Evolutionary conservation across 345 rosid genomes (phyloP), one percentile per base, ranked within the genome.

Genomic region (Physaria fendleri): DNA sequence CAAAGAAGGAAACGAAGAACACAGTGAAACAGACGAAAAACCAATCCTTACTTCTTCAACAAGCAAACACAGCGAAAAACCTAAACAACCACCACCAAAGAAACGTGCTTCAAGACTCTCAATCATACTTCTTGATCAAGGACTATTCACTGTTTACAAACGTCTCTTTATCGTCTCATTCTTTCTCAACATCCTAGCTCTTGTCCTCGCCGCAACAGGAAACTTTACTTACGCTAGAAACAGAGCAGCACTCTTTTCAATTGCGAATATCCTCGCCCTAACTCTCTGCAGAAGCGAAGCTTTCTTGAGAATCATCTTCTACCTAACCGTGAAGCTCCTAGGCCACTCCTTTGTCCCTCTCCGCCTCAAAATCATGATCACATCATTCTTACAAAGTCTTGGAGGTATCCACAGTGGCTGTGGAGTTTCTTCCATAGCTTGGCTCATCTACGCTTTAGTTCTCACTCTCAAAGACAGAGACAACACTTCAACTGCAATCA

Each of bases 271-370:
- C 38, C 77, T 86, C 13, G 78, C 87, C 33, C 62, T 84, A 52
- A 81, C 83, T n/a, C 78, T 86, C 11, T 82, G 86, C 39, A 73
- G 97, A 66, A 86, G 88, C 38, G 97, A 90, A 69, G 97, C 86
- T 16, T 55, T 80, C 65, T 58, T 87, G 64, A 65, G 93, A 33
- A 17, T 81, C 21, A 63, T 81, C 5, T 90, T 87, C 44, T 84
- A 83, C 81, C 41, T 83, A 7, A 78, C 83, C 1, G 87, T 90
- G 1, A 64, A 63, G 15, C 27, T 75, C n/a, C 25, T 85, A 2
- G 95, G 95, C 9, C 72, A 63, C 34, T 74, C 87, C 5, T 84
- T 82, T 71, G 48, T 90, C 5, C 85, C 87, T 24, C 68, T 87
- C 32, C 50, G 50, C 2, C 9, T 81, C 25, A 90, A 90, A 72